phyloP scores from a whole-genome alignment of 371 early-diverging fungal species.

The Sanchytrium tribonematis region DNA sequence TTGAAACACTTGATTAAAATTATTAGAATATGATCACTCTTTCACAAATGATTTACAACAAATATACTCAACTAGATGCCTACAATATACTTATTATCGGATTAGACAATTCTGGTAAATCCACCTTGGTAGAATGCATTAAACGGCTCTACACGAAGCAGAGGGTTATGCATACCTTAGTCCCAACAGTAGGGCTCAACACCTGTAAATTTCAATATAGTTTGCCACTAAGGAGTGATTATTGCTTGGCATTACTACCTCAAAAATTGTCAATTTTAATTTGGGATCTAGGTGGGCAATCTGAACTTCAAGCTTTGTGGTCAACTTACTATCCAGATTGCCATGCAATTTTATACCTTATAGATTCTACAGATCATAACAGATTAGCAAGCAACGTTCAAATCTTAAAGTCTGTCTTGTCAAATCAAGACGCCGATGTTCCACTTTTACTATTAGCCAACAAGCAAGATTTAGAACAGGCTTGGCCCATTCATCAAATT shows the following conservation, averaged over 20 bases:
- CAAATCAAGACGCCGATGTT: constrained; percentile 40
- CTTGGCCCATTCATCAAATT: constrained; percentile 45
- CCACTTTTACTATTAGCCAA: constrained; percentile 78
- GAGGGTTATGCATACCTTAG: constrained; percentile 49
- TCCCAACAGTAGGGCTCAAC: constrained; percentile 80
- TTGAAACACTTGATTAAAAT: no score
- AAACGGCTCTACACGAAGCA: constrained; percentile 39
- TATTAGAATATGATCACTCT: neutral
- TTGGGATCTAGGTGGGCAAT: constrained; percentile 82
- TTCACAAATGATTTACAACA: neutral
- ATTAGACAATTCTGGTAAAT: constrained; percentile 84
- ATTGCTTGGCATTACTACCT: constrained; percentile 45
- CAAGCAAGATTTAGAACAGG: constrained; percentile 53
- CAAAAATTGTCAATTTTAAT: constrained; percentile 35
- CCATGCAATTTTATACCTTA: constrained; percentile 72
- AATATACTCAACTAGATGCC: constrained; percentile 44
- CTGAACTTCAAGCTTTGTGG: constrained; percentile 65
- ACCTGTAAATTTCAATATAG: constrained; percentile 5
- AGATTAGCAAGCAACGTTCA: constrained; percentile 29
- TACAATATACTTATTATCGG: constrained; percentile 77
- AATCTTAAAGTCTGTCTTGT: constrained; percentile 28
- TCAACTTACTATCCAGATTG: constrained; percentile 69
- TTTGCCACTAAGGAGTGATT: neutral
- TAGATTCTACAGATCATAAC: constrained; percentile 49
- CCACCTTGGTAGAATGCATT: constrained; percentile 54